Base-by-base conservation (phyloP, 2,329 filamentous ascomycete genomes). In the Aspergillus sp. region DNA sequence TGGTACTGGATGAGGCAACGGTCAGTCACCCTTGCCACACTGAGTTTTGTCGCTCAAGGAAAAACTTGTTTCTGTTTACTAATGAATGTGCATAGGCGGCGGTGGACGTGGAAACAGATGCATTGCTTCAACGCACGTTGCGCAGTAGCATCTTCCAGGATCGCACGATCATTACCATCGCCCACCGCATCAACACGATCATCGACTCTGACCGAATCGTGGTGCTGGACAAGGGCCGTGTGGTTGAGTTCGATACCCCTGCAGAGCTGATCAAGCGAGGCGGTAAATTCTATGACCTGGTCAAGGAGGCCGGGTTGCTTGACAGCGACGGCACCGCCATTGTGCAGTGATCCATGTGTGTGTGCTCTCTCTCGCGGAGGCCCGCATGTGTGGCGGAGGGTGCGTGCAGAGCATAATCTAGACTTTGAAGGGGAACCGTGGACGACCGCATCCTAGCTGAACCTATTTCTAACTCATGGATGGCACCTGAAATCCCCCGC, bases 181-280 rank as follows among this genome's bases (percentile, higher is more conserved):
- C 94, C 22, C 94, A 99, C 76, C 87, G 94, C 50, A 95, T 99
- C 77, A 97, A 97, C 76, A 99, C 94, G 10, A 97, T 99, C 64
- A 81, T 99, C 13, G 84, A 87, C 65, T 85, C 82, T 55, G 93
- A 99, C 75, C 85, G 92, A 47, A 94, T 99, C 56, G 86, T 99
- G 33, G 94, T 99, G 46, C 82, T 99, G 5, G 91, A 97, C 68
- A 88, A 88, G 72, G 94, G 94, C 41, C 83, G 85, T 64, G 92
- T 99, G 40, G 88, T 86, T 46, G 94, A 99, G 72, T 99, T 96
- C 72, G 94, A 95, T 71, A 90, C 86, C 6, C 94, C 94, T 2
- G 79, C 83, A 36, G 85, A 87, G 57, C 79, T 99, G 52, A 83
- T 96, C 57, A 84, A 84, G 71, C 81, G 81, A 65, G 84, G 84